phyloP scores from a whole-genome alignment of 1,284 basidiomycete genomes.

The Boletellus deceptivus region DNA sequence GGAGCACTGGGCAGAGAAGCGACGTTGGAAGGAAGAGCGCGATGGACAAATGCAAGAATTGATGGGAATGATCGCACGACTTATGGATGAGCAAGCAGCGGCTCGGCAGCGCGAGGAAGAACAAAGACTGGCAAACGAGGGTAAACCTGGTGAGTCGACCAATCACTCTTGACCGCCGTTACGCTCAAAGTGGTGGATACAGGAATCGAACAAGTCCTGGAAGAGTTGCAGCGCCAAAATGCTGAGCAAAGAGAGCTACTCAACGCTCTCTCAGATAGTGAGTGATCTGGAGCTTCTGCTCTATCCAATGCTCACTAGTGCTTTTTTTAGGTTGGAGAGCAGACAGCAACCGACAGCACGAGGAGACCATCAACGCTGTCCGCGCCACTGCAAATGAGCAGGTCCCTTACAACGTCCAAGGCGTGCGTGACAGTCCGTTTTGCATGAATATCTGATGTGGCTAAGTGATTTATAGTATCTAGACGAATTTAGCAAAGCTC shows the following conservation, averaged over 20 bases:
- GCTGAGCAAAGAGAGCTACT: slow-evolving; percentile 51
- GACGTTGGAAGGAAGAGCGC: slow-evolving; percentile 51
- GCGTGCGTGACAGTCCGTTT: slow-evolving; percentile 38
- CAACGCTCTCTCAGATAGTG: slow-evolving; percentile 52
- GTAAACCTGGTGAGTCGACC: slow-evolving; percentile 46
- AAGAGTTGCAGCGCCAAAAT: slow-evolving; percentile 52
- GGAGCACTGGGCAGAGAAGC: slow-evolving; percentile 57
- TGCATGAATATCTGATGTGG: background rate
- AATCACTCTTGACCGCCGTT: background rate
- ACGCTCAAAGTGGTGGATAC: slow-evolving; percentile 8
- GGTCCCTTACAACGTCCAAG: slow-evolving; percentile 75
- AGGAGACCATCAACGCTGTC: slow-evolving; percentile 61
- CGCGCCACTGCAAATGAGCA: slow-evolving; percentile 64
- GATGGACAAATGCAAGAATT: slow-evolving; percentile 52
- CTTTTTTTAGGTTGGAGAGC: slow-evolving; percentile 53
- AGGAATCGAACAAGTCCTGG: slow-evolving; percentile 55
- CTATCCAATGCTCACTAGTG: slow-evolving; percentile 6
- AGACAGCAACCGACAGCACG: slow-evolving; percentile 59
- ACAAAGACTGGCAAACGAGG: slow-evolving; percentile 44
- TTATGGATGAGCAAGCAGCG: slow-evolving; percentile 52
- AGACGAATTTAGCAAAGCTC: slow-evolving; percentile 76
- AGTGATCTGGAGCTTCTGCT: slow-evolving; percentile 19
- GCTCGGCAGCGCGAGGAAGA: slow-evolving; percentile 52
- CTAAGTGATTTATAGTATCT: slow-evolving; percentile 49
- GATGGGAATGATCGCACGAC: slow-evolving; percentile 53